Conservation (phyloP, 2,329 filamentous ascomycete genomes). For the Periconia digitata region DNA sequence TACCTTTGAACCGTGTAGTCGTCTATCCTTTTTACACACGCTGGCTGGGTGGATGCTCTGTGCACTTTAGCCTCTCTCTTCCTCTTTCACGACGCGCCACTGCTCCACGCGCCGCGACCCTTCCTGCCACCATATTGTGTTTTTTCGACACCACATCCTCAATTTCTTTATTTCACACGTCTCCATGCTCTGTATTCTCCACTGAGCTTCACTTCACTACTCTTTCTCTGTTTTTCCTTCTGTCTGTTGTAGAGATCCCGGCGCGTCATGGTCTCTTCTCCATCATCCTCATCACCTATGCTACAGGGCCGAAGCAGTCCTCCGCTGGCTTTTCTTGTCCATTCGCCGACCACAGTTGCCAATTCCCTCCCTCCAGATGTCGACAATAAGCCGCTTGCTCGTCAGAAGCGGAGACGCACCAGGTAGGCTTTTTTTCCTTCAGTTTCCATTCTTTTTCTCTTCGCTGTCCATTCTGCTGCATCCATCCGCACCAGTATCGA, state of each 20-base stretch:
- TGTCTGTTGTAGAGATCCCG: background rate
- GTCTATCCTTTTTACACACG: background rate
- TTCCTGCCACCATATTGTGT: background rate
- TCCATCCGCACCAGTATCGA: constrained; percentile 10
- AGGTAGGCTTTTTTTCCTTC: constrained; percentile 50
- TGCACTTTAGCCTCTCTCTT: background rate
- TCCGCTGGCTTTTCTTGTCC: constrained; percentile 60
- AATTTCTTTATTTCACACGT: background rate
- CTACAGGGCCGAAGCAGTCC: constrained; percentile 30
- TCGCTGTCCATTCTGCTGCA: constrained; percentile 7
- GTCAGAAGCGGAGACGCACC: constrained; percentile 63
- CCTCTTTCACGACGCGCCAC: background rate
- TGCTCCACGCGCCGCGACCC: background rate
- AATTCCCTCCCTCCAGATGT: constrained; percentile 59
- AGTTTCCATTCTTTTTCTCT: constrained; percentile 18
- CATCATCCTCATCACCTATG: constrained; percentile 27
- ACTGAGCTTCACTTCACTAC: constrained; percentile 14
- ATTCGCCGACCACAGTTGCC: constrained; percentile 59
- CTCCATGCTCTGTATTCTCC: background rate
- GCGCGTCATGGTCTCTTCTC: constrained; percentile 20
- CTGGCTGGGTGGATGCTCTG: background rate
- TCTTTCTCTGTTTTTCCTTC: constrained; percentile 10
- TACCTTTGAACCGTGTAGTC: background rate
- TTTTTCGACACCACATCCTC: background rate
- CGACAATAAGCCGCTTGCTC: constrained; percentile 61